Evolutionary conservation across 805 yeast genomes (phyloP).

Genomic region (Ogataea ramenticola): DNA sequence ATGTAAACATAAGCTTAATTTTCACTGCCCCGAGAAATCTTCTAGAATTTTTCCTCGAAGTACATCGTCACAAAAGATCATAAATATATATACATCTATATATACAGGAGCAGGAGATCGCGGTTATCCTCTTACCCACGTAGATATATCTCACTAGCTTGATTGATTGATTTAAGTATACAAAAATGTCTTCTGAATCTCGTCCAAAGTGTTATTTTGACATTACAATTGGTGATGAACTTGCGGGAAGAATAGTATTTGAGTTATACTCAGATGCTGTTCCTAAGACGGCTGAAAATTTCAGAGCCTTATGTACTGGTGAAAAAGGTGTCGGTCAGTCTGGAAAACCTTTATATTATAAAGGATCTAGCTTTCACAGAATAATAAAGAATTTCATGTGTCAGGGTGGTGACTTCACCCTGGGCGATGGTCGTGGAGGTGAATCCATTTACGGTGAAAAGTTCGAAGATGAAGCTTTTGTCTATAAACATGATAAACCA

Average conservation of each 20-base stretch:
- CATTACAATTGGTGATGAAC: slow-evolving; percentile 61
- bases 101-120: too few species aligned
- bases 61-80: too few species aligned
- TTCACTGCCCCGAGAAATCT: too few species aligned
- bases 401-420: slow-evolving; percentile 92
- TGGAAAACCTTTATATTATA: slow-evolving; percentile 67
- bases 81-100: too few species aligned
- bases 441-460: slow-evolving; percentile 79
- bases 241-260: slow-evolving; percentile 71
- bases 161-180: not conserved
- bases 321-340: slow-evolving; percentile 60
- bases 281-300: slow-evolving; percentile 87
- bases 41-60: too few species aligned
- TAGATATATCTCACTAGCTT: not conserved
- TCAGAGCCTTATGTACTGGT: slow-evolving; percentile 84
- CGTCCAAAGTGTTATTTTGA: slow-evolving; percentile 68
- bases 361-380: slow-evolving; percentile 88
- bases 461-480: slow-evolving; percentile 87
- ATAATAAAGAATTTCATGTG: slow-evolving; percentile 86
- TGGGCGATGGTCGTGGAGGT: slow-evolving; percentile 69
- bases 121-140: too few species aligned
- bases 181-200: slow-evolving; percentile 5
- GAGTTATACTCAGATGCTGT: slow-evolving; percentile 68
- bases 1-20: too few species aligned
- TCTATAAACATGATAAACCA: slow-evolving; percentile 70